These are phyloP conservation scores for Trametes hirsuta DNA, from an alignment of 1,284 basidiomycete genomes.

Conservation along the genomic window DNA sequence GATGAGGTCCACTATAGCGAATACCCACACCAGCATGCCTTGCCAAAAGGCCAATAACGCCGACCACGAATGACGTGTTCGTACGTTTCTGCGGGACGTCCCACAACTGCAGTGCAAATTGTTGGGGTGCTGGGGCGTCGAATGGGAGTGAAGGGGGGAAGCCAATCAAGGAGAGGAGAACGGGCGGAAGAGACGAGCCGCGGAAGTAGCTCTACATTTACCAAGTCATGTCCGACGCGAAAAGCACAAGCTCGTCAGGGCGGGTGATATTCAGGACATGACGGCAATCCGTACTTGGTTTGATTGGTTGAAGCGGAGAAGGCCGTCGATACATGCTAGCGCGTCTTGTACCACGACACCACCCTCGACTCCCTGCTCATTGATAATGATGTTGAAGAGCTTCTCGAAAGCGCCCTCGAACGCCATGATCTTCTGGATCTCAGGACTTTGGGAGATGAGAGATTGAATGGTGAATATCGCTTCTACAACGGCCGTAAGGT, in stretches of 20 bases:
- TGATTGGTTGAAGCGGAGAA: slow-evolving; percentile 92
- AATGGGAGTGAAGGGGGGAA: slow-evolving; percentile 77
- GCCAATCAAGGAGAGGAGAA: slow-evolving; percentile 89
- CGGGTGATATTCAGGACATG: slow-evolving; percentile 17
- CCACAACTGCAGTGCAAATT: slow-evolving; percentile 97
- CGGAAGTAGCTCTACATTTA: slow-evolving; percentile 89
- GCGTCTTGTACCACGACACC: slow-evolving; percentile 89
- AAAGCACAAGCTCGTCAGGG: slow-evolving; percentile 21
- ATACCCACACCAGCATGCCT: slow-evolving; percentile 72
- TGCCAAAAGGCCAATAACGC: slow-evolving; percentile 78
- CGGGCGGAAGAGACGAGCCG: slow-evolving; percentile 85
- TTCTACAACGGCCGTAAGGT: slow-evolving; percentile 47
- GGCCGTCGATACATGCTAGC: slow-evolving; percentile 80
- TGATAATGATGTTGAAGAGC: slow-evolving; percentile 85
- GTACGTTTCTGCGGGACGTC: slow-evolving; percentile 78
- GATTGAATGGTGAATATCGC: slow-evolving; percentile 83
- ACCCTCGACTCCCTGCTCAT: slow-evolving; percentile 92
- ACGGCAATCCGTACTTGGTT: slow-evolving; percentile 74
- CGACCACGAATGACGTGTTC: slow-evolving; percentile 73
- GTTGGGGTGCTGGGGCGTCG: slow-evolving; percentile 78
- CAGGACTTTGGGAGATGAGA: slow-evolving; percentile 84
- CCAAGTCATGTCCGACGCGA: slow-evolving; percentile 6
- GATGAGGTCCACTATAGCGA: neutral
- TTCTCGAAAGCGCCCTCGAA: slow-evolving; percentile 98
- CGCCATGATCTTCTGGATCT: slow-evolving; percentile 96